Base-by-base conservation (phyloP, 805 yeast genomes). In the Hermanozyma aechmeae region DNA sequence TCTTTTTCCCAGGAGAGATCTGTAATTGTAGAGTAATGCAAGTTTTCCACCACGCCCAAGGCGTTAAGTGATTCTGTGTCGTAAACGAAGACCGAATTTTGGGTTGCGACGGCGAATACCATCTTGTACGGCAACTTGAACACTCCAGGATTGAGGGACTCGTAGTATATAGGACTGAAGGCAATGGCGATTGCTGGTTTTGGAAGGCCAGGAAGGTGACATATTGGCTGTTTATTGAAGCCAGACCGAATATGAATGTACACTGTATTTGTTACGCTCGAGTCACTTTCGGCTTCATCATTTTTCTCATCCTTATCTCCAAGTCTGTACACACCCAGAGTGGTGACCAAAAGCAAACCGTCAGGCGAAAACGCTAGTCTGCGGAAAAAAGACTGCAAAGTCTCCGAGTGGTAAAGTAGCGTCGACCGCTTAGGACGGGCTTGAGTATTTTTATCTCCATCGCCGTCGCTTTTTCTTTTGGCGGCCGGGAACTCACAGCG, bases 41-140 rank as follows among this genome's bases (percentile, higher is more conserved):
- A 61, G 43, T 85, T 85, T 0, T 82, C 68, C 3, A 79, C 79
- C 10, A 72, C 58, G 4, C 87, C 92, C 14, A 92, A 45, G 2
- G 96, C 94, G 32, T 65, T 53, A 15, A 63, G 44, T 18, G 66
- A 63, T 37, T 77, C 81, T 0, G 97, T 89, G 40, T 85, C 94
- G 53, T 83, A 92, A 2, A 92, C 57, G 6, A 79, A 46, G 9
- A 92, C 79, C 10, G 87, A 70, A 48, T 84, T 95, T 33, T 83
- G 86, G 0, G 96, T 87, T 0, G 96, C 97, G 13, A 92, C 80
- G 0, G 96, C 97, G 57, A 81, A 87, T 1, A 89, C 57, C 74
- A 92, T 71, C 37, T 85, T 71, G 46, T 92, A 86, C 1, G 84
- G 80, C 25, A 87, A 53, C 4, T 61, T 53, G 35, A 84, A 68